Conservation (phyloP, 345 rosid species). For the rapeseed (Brassica napus) region DNA sequence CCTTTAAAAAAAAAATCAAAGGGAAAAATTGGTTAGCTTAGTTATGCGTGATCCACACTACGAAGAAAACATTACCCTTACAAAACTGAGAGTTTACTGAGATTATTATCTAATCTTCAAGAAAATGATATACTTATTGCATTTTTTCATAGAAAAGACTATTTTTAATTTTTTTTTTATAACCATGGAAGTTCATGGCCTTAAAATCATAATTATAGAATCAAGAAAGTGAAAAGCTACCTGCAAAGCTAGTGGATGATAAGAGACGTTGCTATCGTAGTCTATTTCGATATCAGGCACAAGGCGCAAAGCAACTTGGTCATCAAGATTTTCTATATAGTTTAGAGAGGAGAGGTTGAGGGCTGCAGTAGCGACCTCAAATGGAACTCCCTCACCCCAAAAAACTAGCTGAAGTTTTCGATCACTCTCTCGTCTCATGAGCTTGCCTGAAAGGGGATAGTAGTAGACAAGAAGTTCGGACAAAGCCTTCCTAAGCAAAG, state of each 20-base stretch:
- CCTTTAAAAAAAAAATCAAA: neutral
- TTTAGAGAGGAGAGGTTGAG: conserved; percentile 43
- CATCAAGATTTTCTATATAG: conserved; percentile 44
- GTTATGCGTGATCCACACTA: neutral
- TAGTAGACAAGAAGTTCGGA: neutral
- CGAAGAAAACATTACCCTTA: neutral
- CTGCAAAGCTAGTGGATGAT: conserved; percentile 51
- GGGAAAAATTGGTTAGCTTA: neutral
- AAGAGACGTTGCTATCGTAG: conserved; percentile 28
- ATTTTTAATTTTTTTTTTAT: no score
- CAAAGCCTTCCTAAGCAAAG: conserved; percentile 19
- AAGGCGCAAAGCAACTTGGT: conserved; percentile 28
- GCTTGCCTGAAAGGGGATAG: conserved; percentile 31
- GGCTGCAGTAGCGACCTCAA: conserved; percentile 43
- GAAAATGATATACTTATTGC: neutral
- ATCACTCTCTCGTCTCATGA: conserved; percentile 38
- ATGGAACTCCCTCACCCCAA: conserved; percentile 51
- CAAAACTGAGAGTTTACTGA: neutral
- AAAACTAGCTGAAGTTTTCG: conserved; percentile 42
- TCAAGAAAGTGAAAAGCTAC: conserved; percentile 13
- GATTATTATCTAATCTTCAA: neutral
- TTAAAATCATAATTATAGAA: neutral
- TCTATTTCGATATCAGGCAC: conserved; percentile 27
- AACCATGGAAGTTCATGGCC: no score
- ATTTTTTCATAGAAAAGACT: neutral